Evolutionary conservation across 2,329 filamentous ascomycete genomes (phyloP).

Genomic region (Penicillium sp.): DNA sequence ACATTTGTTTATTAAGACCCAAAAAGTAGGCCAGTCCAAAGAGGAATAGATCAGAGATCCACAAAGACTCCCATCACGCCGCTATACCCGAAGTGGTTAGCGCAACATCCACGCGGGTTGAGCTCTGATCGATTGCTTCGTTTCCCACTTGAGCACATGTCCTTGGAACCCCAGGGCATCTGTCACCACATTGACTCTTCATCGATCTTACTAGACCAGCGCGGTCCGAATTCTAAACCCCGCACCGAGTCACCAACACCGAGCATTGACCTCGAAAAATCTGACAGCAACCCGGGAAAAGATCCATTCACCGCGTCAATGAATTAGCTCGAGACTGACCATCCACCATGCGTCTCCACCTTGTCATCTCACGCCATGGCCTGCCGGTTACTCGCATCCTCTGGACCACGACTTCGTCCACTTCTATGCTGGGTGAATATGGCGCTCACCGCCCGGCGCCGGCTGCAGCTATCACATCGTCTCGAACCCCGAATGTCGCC

Average conservation of each 20-base stretch:
- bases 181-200: background rate
- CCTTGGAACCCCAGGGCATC: conserved; percentile 1
- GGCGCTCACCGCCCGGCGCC: conserved; percentile 23
- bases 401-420: conserved; percentile 58
- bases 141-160: background rate
- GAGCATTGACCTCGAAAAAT: background rate
- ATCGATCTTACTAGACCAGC: background rate
- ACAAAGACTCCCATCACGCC: background rate
- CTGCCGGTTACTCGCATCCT: conserved; percentile 69
- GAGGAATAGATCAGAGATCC: conserved; percentile 2
- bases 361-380: conserved; percentile 68
- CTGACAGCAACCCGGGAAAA: background rate
- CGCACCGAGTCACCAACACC: background rate
- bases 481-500: conserved; percentile 34
- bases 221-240: background rate
- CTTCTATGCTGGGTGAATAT: conserved; percentile 14
- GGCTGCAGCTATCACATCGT: conserved; percentile 35
- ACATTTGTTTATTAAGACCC: background rate
- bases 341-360: conserved; percentile 63
- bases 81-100: conserved; percentile 2
- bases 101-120: conserved; percentile 8
- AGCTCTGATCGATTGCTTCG: conserved; percentile 10
- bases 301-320: conserved; percentile 12
- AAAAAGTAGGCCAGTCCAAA: background rate
- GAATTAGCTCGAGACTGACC: conserved; percentile 13